Percentiles rank a stretch among this genome's conserved stretches.
Evolutionary conservation across 2,329 filamentous ascomycete species (phyloP).

Genomic region (Eutypa lata): DNA sequence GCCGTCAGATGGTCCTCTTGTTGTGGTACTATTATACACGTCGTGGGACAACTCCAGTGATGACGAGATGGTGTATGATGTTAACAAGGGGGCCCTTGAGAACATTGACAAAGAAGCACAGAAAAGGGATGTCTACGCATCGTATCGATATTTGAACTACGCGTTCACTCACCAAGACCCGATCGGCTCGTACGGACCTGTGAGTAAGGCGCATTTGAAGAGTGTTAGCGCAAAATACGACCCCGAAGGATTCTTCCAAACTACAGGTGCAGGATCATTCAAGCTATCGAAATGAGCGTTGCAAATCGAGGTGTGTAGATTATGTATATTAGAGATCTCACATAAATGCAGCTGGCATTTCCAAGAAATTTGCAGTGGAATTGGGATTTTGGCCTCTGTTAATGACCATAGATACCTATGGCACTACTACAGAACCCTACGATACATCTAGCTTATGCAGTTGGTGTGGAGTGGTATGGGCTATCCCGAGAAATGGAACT

Average conservation of each 20-base stretch:
- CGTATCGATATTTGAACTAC: conserved; percentile 9
- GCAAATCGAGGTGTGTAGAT: too few species aligned
- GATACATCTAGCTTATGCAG: too few species aligned
- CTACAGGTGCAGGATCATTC: background rate
- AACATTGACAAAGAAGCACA: conserved; percentile 8
- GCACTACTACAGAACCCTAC: too few species aligned
- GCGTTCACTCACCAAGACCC: conserved; percentile 5
- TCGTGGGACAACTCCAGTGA: conserved; percentile 13
- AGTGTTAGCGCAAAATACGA: conserved; percentile 6
- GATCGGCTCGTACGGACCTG: conserved; percentile 5
- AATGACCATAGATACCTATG: too few species aligned
- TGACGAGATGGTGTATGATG: conserved; percentile 8
- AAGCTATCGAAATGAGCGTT: background rate
- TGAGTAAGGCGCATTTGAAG: conserved; percentile 4
- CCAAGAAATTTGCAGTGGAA: too few species aligned
- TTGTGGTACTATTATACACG: conserved; percentile 11
- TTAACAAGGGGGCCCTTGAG: conserved; percentile 8
- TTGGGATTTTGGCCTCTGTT: too few species aligned
- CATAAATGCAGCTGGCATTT: too few species aligned
- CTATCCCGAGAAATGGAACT: too few species aligned
- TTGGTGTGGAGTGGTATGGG: too few species aligned
- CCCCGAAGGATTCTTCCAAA: conserved; percentile 5
- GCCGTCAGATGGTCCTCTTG: conserved; percentile 11
- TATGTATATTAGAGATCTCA: too few species aligned
- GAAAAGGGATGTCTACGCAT: conserved; percentile 2